Percentiles rank a stretch among this genome's conserved stretches.
phyloP scores from a whole-genome alignment of 768 basidiomycete genomes.

The Amanita thiersii region DNA sequence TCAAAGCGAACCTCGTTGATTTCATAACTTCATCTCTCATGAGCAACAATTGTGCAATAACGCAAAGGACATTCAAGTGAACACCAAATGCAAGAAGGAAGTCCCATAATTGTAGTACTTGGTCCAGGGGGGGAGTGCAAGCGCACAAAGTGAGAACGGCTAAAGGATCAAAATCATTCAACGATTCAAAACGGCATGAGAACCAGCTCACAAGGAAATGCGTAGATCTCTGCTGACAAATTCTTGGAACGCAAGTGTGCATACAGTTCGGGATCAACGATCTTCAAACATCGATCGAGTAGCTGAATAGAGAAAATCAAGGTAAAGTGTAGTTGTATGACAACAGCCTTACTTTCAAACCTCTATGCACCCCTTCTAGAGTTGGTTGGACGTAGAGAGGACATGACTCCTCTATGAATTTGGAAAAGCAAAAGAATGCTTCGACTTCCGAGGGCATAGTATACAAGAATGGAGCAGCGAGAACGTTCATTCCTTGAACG shows the following conservation, averaged over 20 bases:
- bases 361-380: slow-evolving; percentile 90
- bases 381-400: slow-evolving; percentile 97
- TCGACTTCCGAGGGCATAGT: slow-evolving; percentile 98
- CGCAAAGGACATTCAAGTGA: slow-evolving; percentile 93
- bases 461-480: slow-evolving; percentile 96
- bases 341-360: slow-evolving; percentile 62
- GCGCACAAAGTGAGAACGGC: slow-evolving; percentile 94
- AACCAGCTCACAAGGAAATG: slow-evolving; percentile 76
- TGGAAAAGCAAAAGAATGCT: slow-evolving; percentile 94
- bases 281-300: slow-evolving; percentile 84
- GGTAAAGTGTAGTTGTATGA: not conserved
- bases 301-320: slow-evolving; percentile 41
- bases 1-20: slow-evolving; percentile 60
- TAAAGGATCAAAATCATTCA: slow-evolving; percentile 19
- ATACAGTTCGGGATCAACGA: slow-evolving; percentile 85
- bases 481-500: slow-evolving; percentile 99
- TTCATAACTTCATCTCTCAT: slow-evolving; percentile 88
- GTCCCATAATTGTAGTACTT: slow-evolving; percentile 95
- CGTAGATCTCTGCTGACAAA: slow-evolving; percentile 92
- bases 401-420: slow-evolving; percentile 92
- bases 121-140: slow-evolving; percentile 92
- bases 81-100: slow-evolving; percentile 95
- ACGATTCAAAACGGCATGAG: not conserved
- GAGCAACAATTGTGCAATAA: slow-evolving; percentile 88
- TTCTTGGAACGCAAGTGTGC: slow-evolving; percentile 80